A percentile compares a stretch with the other conserved stretches of the same genome.
Evolutionary conservation across 495 filamentous ascomycete genomes (phyloP).

Genomic region (Neurospora sp.): DNA sequence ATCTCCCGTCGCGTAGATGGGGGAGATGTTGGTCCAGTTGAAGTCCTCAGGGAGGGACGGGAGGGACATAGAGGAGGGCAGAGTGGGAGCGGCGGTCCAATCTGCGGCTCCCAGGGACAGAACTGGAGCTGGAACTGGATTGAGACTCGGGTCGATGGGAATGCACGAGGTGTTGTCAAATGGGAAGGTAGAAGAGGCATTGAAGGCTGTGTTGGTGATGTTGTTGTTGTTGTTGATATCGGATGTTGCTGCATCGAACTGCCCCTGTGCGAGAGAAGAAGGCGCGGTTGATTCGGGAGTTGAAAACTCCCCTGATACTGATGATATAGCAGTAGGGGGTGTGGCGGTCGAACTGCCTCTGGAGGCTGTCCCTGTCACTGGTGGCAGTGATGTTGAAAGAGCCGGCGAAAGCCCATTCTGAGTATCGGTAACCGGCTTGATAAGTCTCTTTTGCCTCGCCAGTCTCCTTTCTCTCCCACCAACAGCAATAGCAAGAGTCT

Average conservation of each 20-base stretch:
- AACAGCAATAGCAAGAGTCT: not conserved
- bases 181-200: not conserved
- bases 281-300: not conserved
- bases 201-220: not conserved
- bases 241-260: not conserved
- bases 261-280: not conserved
- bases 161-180: not conserved
- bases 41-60: constrained; percentile 30
- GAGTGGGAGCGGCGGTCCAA: not conserved
- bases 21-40: constrained; percentile 37
- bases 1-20: constrained; percentile 45
- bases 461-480: not conserved
- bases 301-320: no score
- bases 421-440: not conserved
- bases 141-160: not conserved
- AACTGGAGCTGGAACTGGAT: not conserved
- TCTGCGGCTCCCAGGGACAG: not conserved
- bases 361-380: not conserved
- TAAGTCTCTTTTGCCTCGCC: not conserved
- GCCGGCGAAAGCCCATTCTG: not conserved
- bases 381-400: not conserved
- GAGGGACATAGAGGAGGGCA: constrained; percentile 9
- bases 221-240: not conserved
- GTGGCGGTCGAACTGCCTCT: no score
- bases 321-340: no score